These are phyloP conservation scores for Planoprotostelium fungivorum DNA, from an alignment of 78 protist genomes.

Conservation along the genomic window DNA sequence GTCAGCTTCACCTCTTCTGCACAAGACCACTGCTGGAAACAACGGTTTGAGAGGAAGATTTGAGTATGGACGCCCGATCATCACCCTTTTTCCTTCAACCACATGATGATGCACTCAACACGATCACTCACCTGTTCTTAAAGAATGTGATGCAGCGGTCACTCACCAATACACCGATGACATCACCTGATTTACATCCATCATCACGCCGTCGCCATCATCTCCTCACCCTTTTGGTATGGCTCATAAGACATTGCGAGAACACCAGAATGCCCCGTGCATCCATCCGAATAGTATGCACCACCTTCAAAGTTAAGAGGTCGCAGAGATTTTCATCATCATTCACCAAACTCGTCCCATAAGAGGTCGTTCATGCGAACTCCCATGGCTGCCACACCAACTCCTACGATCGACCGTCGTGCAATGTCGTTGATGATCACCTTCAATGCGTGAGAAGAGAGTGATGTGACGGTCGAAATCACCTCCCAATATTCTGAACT, in stretches of 20 bases:
- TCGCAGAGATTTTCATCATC: not conserved
- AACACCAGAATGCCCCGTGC: not conserved
- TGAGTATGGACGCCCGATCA: not conserved
- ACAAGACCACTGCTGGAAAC: not conserved
- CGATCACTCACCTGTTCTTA: not conserved
- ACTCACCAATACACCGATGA: no score
- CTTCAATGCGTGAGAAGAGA: no score
- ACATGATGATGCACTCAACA: no score
- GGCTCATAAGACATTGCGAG: not conserved
- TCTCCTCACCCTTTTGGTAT: not conserved
- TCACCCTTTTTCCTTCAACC: not conserved
- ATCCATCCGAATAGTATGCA: not conserved
- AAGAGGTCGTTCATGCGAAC: not conserved
- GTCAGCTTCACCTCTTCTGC: not conserved
- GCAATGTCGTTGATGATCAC: no score
- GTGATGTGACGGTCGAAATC: not conserved
- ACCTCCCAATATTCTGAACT: not conserved
- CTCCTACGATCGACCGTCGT: not conserved
- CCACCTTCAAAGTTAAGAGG: not conserved
- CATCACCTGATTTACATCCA: not conserved
- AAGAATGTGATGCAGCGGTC: not conserved
- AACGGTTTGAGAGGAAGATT: not conserved
- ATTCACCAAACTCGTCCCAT: not conserved
- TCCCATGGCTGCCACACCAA: not conserved
- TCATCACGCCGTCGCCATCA: not conserved